Evolutionary conservation across 208 protist genomes (phyloP).

Genomic region (Leptomonas pyrrhocoris): DNA sequence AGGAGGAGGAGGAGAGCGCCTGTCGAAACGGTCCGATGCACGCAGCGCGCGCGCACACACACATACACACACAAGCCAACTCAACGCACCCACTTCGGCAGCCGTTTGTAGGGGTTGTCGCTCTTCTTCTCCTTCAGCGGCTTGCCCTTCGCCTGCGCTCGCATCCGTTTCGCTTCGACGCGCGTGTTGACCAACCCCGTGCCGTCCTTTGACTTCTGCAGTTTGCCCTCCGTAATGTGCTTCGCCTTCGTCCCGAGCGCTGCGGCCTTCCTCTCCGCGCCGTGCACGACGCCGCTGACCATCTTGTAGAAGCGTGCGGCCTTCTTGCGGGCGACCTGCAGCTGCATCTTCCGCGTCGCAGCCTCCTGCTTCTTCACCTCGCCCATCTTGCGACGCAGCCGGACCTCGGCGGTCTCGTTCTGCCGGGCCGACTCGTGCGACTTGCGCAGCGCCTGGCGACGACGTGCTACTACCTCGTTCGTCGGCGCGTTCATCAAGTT

Average conservation of each 20-base stretch:
- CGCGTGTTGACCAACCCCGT: conserved; percentile 66
- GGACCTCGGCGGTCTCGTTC: conserved; percentile 52
- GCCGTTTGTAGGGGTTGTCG: conserved; percentile 84
- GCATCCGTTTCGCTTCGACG: conserved; percentile 50
- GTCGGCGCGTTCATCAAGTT: conserved; percentile 91
- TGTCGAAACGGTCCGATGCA: neutral
- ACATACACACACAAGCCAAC: neutral
- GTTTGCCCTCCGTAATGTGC: conserved; percentile 72
- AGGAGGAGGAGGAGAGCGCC: conserved; percentile 9
- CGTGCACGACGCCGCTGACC: conserved; percentile 82
- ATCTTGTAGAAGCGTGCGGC: conserved; percentile 90
- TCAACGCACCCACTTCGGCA: conserved; percentile 89
- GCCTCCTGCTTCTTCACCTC: conserved; percentile 77
- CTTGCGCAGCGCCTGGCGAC: conserved; percentile 64
- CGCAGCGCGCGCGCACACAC: neutral
- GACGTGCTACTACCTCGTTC: conserved; percentile 75
- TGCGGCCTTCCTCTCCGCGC: conserved; percentile 55
- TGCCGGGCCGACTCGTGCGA: conserved; percentile 41
- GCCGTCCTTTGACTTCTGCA: conserved; percentile 55
- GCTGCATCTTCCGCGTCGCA: conserved; percentile 86
- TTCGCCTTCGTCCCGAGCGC: conserved; percentile 79
- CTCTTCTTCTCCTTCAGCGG: conserved; percentile 63
- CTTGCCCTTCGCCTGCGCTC: conserved; percentile 54
- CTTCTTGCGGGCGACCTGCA: conserved; percentile 92
- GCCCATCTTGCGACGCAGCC: conserved; percentile 68